Base-by-base conservation (phyloP, 176 grass and related monocot species). In the Musa acuminata region DNA sequence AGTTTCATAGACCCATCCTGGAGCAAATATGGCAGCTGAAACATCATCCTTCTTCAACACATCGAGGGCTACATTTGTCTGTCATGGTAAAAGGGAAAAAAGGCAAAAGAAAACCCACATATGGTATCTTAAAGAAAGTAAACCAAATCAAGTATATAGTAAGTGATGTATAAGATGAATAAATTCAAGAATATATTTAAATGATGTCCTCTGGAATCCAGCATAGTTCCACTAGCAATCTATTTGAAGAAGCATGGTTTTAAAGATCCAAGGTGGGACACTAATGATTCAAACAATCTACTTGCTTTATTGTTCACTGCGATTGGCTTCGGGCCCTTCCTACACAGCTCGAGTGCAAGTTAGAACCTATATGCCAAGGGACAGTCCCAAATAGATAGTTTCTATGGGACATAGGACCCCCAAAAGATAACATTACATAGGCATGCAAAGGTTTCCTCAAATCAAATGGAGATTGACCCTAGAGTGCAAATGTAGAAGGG, bases 1-100 rank as follows among this genome's bases (percentile, higher is more conserved):
- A 66, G 80, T 89, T 88, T 98, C 86, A 78, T 98, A 98, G 79
- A 98, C 25, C 94, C 94, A 98, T 87, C 90, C 94, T 82, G 94
- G 94, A 79, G 90, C 90, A 85, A 98, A 98, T 80, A 98, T 89
- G 71, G 94, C 94, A 83, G 90, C 57, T n/a, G 88, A 98, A 55
- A 93, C 62, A 82, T 88, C 82, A 81, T 89, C 85, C 82, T 98
- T 84, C 83, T 98, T 98, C 55, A 98, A 82, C 53, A 89, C 85
- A 87, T 91, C 90, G 75, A 98, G 94, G 25, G 90, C 90, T 67
- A 91, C 64, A 82, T 93, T 89, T 87, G 90, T 87, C 94, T 98
- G 83, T 52, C 14, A 72, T 50, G 67, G 29, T 70, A 51, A 70
- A 51, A 51, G 43, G 1, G 10, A n/a, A 65, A 65, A 70, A 70